Base-by-base conservation (phyloP, 2,329 filamentous ascomycete genomes). In the Magnaporthiopsis incrustans region DNA sequence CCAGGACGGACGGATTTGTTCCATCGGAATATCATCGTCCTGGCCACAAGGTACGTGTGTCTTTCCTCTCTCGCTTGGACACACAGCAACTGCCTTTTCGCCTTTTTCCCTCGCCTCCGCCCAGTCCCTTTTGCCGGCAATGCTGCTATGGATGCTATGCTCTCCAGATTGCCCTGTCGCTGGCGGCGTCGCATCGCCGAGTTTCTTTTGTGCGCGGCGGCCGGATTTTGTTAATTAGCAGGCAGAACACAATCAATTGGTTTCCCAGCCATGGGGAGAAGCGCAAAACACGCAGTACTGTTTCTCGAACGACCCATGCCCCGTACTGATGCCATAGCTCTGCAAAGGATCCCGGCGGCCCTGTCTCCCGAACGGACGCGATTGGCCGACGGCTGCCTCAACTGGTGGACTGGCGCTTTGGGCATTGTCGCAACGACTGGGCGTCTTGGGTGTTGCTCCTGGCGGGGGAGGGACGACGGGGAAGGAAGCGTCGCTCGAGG, bases 1-100 rank as follows among this genome's bases (percentile, higher is more conserved):
- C 77, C 75, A 71, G 71, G 61, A 68, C 44, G 44, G 44, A n/a
- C 44, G 44, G 44, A 61, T 63, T 59, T 57, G 63, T 53, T 57
- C 59, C 59, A 33, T 66, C 66, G 68, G 69, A 69, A 68, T 69
- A 69, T 69, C 68, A 65, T 70, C 68, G 65, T 63, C 66, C 65
- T 66, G 64, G 67, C 64, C 62, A 66, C 35, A 50, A 61, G 50
- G 72, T 53, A 70, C 70, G 64, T 71, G 60, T 60, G 61, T 57
- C 62, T 58, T 65, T 57, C 60, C 62, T 65, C 44, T 57, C n/a
- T 14, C 15, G 22, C 33, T 50, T 53, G 7, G 10, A 33, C 22
- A 32, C 57, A n/a, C 58, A 38, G n/a, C 58, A 57, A 63, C 59
- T 25, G 33, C 38, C 26, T 15, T 57, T 53, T 22, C 27, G 11